A percentile compares a stretch with the other conserved stretches of the same genome.
phyloP scores from a whole-genome alignment of 139 green algal genomes.

The Yamagishiella unicocca region DNA sequence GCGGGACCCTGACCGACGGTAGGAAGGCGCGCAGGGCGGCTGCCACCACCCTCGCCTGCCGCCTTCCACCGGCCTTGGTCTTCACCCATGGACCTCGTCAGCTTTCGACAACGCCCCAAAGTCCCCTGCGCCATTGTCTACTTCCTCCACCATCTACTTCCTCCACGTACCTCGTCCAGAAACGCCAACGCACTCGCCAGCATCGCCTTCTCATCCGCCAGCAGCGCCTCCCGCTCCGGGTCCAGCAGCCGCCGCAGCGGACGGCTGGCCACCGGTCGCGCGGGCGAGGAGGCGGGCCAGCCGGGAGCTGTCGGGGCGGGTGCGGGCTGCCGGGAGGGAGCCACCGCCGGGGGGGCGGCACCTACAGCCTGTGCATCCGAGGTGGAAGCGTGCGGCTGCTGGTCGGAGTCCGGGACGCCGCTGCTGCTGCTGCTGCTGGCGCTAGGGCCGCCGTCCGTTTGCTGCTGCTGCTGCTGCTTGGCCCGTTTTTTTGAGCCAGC shows the following conservation, averaged over 20 bases:
- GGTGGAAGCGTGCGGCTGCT: neutral
- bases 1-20: too few relatives aligned
- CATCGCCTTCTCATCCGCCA: constrained; percentile 61
- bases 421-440: neutral
- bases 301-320: neutral
- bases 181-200: constrained; percentile 52
- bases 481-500: neutral
- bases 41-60: too few relatives aligned
- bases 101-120: too few relatives aligned
- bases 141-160: too few relatives aligned
- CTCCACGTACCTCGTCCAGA: constrained; percentile 62
- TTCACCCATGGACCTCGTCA: too few relatives aligned
- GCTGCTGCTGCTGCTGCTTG: neutral
- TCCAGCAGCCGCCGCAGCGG: constrained; percentile 67
- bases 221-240: constrained; percentile 58
- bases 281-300: neutral
- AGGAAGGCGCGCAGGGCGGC: too few relatives aligned
- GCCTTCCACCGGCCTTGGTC: too few relatives aligned
- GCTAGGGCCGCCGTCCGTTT: neutral
- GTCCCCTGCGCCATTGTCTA: too few relatives aligned
- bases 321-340: neutral
- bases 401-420: neutral
- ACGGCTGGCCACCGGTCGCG: neutral
- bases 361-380: neutral
- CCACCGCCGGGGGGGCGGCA: neutral